Evolutionary conservation across 345 rosid genomes (phyloP), one percentile per base, ranked within the genome.

Genomic region (Clarkia xantiana): DNA sequence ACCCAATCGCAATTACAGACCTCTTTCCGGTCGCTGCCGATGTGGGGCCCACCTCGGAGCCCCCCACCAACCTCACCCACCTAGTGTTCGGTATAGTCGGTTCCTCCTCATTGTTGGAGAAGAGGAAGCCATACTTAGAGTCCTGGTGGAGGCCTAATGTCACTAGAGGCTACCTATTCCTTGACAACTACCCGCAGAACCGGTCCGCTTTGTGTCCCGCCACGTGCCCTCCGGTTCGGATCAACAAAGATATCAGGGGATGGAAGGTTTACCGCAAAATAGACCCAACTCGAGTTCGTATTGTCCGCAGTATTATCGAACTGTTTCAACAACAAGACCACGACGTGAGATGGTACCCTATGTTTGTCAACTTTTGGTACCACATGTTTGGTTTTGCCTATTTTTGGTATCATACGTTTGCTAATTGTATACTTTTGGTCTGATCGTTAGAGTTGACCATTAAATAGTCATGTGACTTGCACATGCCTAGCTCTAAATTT

Each of bases 131-230:
- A 8, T 76, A 70, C 66, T 63, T 71, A 6, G 84, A 78, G 52
- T 55, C 84, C 10, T 76, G 89, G 86, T 81, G 86, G 94, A 52
- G 71, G 64, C 76, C 79, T 13, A 76, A 81, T 55, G 55, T 56
- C 11, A 76, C 86, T 1, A 65, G 67, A 47, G 82, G 89, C 22
- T 72, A 72, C 54, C 45, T 80, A 55, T 84, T 79, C 43, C 52
- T 84, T 10, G 86, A 74, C 34, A 51, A 29, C 38, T 45, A 71
- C 55, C 81, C 88, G 17, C 34, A 68, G 12, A 2, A 44, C 38
- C 69, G 71, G 48, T 62, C 64, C 38, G 52, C 17, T 6, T 77
- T 79, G 4, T 82, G 84, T 78, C 76, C 87, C 50, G 52, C 67
- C 1, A 52, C 70, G 10, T 64, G 54, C 25, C 87, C 84, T 13